phyloP scores from a whole-genome alignment of 257 asterid species.

The Petunia secreta region DNA sequence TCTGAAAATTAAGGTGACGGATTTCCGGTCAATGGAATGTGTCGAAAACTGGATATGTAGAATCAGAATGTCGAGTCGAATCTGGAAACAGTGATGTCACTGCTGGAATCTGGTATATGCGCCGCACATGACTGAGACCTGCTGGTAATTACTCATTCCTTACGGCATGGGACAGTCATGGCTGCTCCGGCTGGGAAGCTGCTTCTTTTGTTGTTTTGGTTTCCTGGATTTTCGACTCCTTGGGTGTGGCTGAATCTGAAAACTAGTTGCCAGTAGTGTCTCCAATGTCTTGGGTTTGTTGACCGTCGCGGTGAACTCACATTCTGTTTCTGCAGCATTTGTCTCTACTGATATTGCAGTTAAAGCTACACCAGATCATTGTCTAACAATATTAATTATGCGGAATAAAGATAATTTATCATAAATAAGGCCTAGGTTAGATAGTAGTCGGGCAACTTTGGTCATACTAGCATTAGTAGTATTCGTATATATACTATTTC shows the following conservation, averaged over 20 bases:
- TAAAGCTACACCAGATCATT: not conserved
- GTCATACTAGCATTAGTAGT: no score
- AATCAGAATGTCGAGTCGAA: no score
- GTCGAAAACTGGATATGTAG: not conserved
- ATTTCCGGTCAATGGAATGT: not conserved
- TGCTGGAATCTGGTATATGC: not conserved
- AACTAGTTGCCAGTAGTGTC: not conserved
- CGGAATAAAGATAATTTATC: not conserved
- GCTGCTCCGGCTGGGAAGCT: not conserved
- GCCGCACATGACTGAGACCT: not conserved
- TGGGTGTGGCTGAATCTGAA: not conserved
- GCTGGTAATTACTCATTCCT: not conserved
- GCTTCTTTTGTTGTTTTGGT: not conserved
- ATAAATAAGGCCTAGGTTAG: not conserved
- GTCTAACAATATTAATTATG: conserved; percentile 5
- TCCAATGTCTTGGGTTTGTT: conserved; percentile 7
- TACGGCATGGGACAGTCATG: not conserved
- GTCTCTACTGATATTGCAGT: conserved; percentile 13
- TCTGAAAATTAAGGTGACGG: not conserved
- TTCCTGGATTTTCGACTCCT: not conserved
- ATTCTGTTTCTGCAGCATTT: conserved; percentile 1
- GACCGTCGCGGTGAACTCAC: not conserved
- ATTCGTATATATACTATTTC: no score
- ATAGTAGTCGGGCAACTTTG: no score
- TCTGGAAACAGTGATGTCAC: not conserved